Conservation (phyloP, 108 stramenopile genomes). For the Pseudonitzschia multistriata region DNA sequence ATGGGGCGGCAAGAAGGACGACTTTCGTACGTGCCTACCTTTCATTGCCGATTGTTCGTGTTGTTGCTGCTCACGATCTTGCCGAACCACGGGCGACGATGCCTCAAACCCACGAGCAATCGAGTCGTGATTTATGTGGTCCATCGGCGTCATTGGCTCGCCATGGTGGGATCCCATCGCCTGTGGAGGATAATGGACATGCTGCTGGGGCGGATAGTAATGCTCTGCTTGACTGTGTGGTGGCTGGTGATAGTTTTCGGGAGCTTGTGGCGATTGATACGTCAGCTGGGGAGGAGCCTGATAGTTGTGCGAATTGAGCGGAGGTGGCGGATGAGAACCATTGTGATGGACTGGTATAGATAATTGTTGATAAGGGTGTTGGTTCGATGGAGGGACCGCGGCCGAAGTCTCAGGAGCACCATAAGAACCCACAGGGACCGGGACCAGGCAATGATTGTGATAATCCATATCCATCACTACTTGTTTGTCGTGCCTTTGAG, state of each 20-base stretch:
- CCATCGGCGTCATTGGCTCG: not conserved
- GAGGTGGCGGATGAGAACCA: not conserved
- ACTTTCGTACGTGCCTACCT: slow-evolving; percentile 20
- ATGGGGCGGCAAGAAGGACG: slow-evolving; percentile 42
- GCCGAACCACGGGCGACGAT: slow-evolving; percentile 5
- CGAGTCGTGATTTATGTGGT: not conserved
- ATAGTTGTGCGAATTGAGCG: slow-evolving; percentile 1
- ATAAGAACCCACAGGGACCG: not conserved
- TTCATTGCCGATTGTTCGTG: not conserved
- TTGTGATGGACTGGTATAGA: not conserved
- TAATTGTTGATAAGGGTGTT: not conserved
- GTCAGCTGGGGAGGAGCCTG: slow-evolving; percentile 1
- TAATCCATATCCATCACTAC: not conserved
- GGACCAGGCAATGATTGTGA: slow-evolving; percentile 3
- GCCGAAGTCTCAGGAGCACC: not conserved
- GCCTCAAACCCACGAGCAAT: not conserved
- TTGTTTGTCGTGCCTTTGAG: not conserved
- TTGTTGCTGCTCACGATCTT: slow-evolving; percentile 10
- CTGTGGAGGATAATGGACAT: slow-evolving; percentile 2
- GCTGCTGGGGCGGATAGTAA: slow-evolving; percentile 9
- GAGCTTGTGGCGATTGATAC: slow-evolving; percentile 7
- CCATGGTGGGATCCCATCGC: not conserved
- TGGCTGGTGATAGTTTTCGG: slow-evolving; percentile 9
- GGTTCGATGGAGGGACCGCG: not conserved
- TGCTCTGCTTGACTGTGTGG: not conserved